A percentile compares a stretch with the other conserved stretches of the same genome.
Evolutionary conservation across 306 rosid species (phyloP).

Genomic region (Benincasa hispida): DNA sequence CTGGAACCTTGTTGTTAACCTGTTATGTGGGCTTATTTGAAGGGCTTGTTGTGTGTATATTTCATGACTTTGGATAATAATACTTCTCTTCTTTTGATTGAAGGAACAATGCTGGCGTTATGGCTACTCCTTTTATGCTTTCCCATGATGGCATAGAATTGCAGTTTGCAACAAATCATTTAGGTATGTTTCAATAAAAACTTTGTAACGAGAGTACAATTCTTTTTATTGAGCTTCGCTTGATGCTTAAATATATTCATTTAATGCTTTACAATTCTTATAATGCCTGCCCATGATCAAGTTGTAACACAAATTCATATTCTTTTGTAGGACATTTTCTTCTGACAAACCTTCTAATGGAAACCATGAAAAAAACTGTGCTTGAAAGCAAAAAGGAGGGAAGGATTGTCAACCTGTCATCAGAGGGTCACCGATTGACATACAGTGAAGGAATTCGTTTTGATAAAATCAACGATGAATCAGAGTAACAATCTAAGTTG

Average conservation of each 20-base stretch:
- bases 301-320: not conserved
- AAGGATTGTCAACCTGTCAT: conserved; percentile 59
- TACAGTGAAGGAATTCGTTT: conserved; percentile 49
- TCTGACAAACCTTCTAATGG: conserved; percentile 65
- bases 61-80: not conserved
- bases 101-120: conserved; percentile 82
- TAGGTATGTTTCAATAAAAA: conserved; percentile 27
- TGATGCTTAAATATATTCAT: not conserved
- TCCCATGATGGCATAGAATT: conserved; percentile 58
- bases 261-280: not conserved
- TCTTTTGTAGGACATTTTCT: conserved; percentile 57
- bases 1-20: not conserved
- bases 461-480: conserved; percentile 54
- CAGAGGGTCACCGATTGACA: conserved; percentile 41
- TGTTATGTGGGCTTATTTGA: not conserved
- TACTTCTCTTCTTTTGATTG: conserved; percentile 9
- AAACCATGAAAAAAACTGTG: conserved; percentile 61
- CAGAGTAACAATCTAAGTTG: conserved; percentile 36
- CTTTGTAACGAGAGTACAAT: not conserved
- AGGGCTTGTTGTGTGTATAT: not conserved
- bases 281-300: not conserved
- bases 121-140: conserved; percentile 65
- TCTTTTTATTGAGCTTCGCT: not conserved
- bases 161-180: conserved; percentile 80
- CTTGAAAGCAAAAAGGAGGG: conserved; percentile 52